Evolutionary conservation across 2,329 filamentous ascomycete species (phyloP).

Genomic region (Cladosporium sphaerospermum): DNA sequence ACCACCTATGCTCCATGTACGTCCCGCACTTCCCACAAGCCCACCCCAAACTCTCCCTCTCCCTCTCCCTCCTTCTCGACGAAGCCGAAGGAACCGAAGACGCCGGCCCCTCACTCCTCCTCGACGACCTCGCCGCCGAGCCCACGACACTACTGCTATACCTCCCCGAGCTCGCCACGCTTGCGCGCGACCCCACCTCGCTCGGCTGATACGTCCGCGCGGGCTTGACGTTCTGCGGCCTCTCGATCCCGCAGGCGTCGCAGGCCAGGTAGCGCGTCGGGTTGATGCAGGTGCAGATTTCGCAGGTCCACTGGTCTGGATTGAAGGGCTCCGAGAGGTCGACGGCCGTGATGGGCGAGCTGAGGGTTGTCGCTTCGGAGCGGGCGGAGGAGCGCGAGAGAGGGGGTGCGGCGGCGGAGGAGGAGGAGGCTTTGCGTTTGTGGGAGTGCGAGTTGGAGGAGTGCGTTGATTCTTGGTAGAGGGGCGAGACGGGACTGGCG

Average conservation of each 20-base stretch:
- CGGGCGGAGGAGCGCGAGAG: slow-evolving; percentile 4
- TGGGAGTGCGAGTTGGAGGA: slow-evolving; percentile 4
- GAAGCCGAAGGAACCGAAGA: slow-evolving; percentile 12
- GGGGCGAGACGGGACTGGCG: slow-evolving; percentile 8
- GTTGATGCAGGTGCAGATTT: slow-evolving; percentile 57
- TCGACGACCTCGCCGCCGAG: neutral
- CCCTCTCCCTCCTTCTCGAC: slow-evolving; percentile 30
- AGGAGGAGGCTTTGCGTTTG: slow-evolving; percentile 5
- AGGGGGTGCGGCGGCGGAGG: slow-evolving; percentile 2
- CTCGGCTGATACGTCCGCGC: neutral
- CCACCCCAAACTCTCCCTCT: slow-evolving; percentile 51
- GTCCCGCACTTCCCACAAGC: slow-evolving; percentile 51
- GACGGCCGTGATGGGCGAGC: slow-evolving; percentile 17
- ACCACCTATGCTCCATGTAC: slow-evolving; percentile 60
- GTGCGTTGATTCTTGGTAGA: slow-evolving; percentile 5
- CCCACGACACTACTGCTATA: slow-evolving; percentile 5
- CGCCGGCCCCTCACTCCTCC: neutral
- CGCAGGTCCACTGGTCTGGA: slow-evolving; percentile 50
- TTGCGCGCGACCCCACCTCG: too few relatives aligned
- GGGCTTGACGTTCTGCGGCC: slow-evolving; percentile 20
- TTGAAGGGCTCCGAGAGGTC: slow-evolving; percentile 29
- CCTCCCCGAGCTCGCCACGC: slow-evolving; percentile 4
- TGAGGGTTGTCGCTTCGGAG: slow-evolving; percentile 3
- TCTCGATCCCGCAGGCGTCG: slow-evolving; percentile 54
- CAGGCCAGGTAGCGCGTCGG: slow-evolving; percentile 54